Conservation (phyloP, 192 early-diverging fungal genomes). For the Backusella tarrabulga region DNA sequence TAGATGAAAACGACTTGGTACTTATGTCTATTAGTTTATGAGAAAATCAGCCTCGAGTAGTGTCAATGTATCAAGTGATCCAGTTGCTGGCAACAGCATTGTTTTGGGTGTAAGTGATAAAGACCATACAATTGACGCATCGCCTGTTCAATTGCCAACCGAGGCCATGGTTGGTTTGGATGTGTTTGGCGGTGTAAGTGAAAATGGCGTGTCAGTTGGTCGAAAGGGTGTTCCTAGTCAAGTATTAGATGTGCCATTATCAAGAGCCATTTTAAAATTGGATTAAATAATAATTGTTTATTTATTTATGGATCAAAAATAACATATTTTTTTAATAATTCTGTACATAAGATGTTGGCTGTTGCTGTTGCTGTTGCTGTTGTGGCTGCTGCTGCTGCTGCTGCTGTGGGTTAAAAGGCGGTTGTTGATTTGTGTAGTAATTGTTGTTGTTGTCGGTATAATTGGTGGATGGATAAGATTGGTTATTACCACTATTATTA, state of each 20-base stretch:
- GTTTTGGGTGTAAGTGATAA: constrained; percentile 22
- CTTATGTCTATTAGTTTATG: constrained; percentile 28
- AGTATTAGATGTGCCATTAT: constrained; percentile 29
- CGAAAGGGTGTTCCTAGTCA: constrained; percentile 12
- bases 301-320: constrained; percentile 3
- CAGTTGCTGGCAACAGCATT: background rate
- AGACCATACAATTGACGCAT: constrained; percentile 21
- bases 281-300: background rate
- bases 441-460: background rate
- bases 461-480: background rate
- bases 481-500: background rate
- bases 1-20: background rate
- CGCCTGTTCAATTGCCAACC: background rate
- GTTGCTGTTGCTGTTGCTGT: background rate
- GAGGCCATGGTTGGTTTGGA: background rate
- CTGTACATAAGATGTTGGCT: constrained; percentile 2
- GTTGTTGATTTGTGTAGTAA: background rate
- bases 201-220: constrained; percentile 55
- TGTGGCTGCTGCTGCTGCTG: background rate
- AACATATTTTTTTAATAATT: background rate
- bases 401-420: background rate
- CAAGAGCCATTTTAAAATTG: constrained; percentile 13
- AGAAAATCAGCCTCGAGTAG: background rate
- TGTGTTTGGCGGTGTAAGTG: constrained; percentile 52
- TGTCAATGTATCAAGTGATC: background rate